Evolutionary conservation across 257 asterid species (phyloP).

Genomic region (Solanum ossicruentum): DNA sequence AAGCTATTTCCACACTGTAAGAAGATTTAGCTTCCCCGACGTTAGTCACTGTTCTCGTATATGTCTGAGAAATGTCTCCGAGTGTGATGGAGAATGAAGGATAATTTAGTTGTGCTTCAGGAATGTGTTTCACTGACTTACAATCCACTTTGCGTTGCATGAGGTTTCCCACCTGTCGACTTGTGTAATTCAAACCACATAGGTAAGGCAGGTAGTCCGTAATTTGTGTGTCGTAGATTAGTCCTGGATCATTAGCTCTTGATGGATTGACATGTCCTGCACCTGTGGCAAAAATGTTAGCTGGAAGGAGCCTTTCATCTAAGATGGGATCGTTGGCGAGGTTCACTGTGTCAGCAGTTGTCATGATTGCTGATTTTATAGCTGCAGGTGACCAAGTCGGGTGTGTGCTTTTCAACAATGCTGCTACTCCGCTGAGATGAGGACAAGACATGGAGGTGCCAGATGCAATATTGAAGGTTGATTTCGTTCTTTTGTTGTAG

Average conservation of each 20-base stretch:
- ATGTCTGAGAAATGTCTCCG: conserved; percentile 4
- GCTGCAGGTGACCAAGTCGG: conserved; percentile 18
- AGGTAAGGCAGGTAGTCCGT: conserved; percentile 31
- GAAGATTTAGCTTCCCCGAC: conserved; percentile 25
- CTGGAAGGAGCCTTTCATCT: conserved; percentile 21
- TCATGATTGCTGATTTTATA: conserved; percentile 46
- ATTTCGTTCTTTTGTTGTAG: not conserved
- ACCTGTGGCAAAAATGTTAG: conserved; percentile 20
- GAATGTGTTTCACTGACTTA: conserved; percentile 1
- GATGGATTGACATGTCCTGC: conserved; percentile 44
- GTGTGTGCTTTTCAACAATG: not conserved
- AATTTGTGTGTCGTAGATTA: conserved; percentile 26
- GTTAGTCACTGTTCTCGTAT: conserved; percentile 27
- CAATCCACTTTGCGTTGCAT: conserved; percentile 16
- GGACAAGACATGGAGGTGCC: not conserved
- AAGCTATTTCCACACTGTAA: conserved; percentile 8
- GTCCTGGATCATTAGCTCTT: conserved; percentile 34
- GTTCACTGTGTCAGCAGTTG: conserved; percentile 28
- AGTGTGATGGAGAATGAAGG: conserved; percentile 8
- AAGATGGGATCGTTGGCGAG: conserved; percentile 8
- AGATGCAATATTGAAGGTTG: not conserved
- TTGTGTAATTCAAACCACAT: conserved; percentile 38
- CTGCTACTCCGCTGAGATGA: not conserved
- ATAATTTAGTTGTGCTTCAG: conserved; percentile 14
- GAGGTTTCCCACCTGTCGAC: conserved; percentile 2